Evolutionary conservation across 495 filamentous ascomycete genomes (phyloP).

Genomic region (Darksidea phi): DNA sequence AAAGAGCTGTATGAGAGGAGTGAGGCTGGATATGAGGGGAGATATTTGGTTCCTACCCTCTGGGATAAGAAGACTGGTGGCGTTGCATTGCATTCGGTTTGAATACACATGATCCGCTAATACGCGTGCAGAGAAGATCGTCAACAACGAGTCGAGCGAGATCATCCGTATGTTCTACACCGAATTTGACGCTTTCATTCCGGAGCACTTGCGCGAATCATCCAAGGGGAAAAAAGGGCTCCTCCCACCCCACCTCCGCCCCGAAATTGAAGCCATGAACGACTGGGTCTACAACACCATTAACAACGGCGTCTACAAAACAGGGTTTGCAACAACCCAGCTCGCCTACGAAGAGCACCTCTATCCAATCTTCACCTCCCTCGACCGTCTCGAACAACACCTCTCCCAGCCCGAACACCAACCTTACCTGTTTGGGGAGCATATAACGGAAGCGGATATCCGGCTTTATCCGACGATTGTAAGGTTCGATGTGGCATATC

Average conservation of each 20-base stretch:
- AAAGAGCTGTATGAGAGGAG: constrained; percentile 60
- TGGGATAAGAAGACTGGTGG: constrained; percentile 63
- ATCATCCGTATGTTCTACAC: constrained; percentile 73
- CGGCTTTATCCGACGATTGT: constrained; percentile 63
- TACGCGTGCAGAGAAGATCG: constrained; percentile 56
- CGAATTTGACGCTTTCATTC: constrained; percentile 70
- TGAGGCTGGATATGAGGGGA: constrained; percentile 57
- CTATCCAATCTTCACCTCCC: constrained; percentile 58
- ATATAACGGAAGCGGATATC: constrained; percentile 68
- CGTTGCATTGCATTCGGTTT: neutral
- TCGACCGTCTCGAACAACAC: constrained; percentile 63
- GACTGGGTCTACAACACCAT: constrained; percentile 78
- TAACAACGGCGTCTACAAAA: constrained; percentile 68
- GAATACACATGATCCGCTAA: neutral
- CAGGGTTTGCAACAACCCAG: constrained; percentile 64
- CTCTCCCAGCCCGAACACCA: constrained; percentile 50
- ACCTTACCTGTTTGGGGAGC: constrained; percentile 63
- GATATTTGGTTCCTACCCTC: constrained; percentile 74
- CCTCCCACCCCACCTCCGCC: constrained; percentile 57
- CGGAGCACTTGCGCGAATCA: constrained; percentile 53
- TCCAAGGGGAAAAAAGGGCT: constrained; percentile 49
- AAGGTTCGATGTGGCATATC: constrained; percentile 67
- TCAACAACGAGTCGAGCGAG: constrained; percentile 80
- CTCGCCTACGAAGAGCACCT: constrained; percentile 62
- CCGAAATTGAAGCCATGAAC: constrained; percentile 69